These are phyloP conservation scores for Hericium coralloides DNA, from an alignment of 768 basidiomycete genomes.

Conservation along the genomic window DNA sequence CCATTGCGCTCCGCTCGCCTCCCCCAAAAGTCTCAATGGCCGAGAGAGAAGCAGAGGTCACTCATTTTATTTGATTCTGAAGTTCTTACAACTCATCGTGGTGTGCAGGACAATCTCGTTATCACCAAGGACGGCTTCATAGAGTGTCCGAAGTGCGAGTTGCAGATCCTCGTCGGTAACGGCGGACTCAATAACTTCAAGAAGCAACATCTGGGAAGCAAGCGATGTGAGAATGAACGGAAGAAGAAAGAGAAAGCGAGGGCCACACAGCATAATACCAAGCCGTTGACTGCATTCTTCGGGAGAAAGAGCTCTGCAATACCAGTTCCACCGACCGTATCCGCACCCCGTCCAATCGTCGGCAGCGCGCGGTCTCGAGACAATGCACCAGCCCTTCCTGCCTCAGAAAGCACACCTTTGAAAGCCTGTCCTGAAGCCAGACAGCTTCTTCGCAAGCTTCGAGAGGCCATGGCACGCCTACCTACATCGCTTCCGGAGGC, in stretches of 20 bases:
- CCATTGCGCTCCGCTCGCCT: too few relatives aligned
- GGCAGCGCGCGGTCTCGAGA: background rate
- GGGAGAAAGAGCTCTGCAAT: background rate
- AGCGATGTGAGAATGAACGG: background rate
- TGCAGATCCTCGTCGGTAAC: background rate
- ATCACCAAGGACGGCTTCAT: background rate
- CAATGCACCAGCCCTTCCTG: background rate
- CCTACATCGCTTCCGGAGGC: background rate
- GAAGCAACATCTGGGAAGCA: background rate
- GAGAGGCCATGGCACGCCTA: background rate
- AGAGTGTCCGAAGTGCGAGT: background rate
- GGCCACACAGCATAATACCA: background rate
- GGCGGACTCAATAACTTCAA: background rate
- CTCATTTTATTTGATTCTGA: too few relatives aligned
- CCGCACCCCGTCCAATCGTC: background rate
- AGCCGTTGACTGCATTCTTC: background rate
- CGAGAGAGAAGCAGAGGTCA: too few relatives aligned
- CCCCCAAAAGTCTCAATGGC: too few relatives aligned
- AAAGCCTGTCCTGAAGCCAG: background rate
- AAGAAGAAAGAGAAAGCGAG: background rate
- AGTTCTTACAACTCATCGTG: too few relatives aligned
- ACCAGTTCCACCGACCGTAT: background rate
- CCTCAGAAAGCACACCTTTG: background rate
- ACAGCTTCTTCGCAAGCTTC: background rate
- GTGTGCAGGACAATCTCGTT: background rate